These are phyloP conservation scores for Salvia splendens DNA, from an alignment of 257 asterid genomes.

Conservation along the genomic window DNA sequence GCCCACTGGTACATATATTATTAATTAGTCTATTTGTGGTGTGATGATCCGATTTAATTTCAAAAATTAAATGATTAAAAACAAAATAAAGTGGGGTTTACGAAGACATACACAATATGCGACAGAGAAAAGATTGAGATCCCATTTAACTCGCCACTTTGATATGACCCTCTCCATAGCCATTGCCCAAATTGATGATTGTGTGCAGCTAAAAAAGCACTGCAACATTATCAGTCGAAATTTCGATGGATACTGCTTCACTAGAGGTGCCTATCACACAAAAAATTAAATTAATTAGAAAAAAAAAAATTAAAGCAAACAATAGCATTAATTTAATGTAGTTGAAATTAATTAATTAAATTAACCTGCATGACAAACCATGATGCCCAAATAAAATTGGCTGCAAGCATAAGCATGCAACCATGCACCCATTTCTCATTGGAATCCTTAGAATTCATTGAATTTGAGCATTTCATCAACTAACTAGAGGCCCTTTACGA, in stretches of 20 bases:
- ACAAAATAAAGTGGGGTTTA: constrained; percentile 11
- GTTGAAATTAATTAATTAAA: not conserved
- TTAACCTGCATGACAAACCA: constrained; percentile 69
- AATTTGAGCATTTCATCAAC: constrained; percentile 37
- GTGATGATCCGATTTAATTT: too few species aligned
- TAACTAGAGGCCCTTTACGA: constrained; percentile 57
- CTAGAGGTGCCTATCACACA: constrained; percentile 45
- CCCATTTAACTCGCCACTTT: constrained; percentile 67
- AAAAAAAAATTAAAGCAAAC: not conserved
- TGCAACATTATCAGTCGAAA: constrained; percentile 53
- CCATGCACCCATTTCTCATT: constrained; percentile 54
- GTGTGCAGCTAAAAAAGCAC: constrained; percentile 68
- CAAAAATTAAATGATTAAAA: not conserved
- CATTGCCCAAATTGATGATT: constrained; percentile 57
- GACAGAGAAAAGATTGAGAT: constrained; percentile 57
- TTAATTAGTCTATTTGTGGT: too few species aligned
- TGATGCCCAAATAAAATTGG: constrained; percentile 56
- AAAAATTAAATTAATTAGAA: not conserved
- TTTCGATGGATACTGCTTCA: constrained; percentile 60
- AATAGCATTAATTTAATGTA: not conserved
- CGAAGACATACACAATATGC: constrained; percentile 62
- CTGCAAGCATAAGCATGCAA: constrained; percentile 52
- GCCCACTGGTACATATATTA: too few species aligned
- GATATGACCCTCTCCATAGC: constrained; percentile 50
- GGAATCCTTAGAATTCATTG: constrained; percentile 2